Conservation (phyloP, 345 rosid species). For the Turritis glabra region DNA sequence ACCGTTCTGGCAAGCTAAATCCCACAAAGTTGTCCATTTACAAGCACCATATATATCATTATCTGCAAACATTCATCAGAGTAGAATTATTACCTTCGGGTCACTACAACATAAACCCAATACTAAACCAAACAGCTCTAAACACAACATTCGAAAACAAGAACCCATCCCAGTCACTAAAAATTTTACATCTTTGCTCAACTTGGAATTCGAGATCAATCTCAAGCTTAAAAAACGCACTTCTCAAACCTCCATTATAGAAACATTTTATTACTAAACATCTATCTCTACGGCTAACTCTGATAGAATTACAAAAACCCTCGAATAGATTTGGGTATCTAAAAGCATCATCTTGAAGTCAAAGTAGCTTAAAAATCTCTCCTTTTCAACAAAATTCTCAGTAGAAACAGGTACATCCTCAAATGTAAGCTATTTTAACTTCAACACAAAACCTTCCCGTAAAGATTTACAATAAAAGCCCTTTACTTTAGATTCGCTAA, state of each 20-base stretch:
- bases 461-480: not conserved
- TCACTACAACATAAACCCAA: not conserved
- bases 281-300: not conserved
- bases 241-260: not conserved
- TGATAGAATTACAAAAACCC: not conserved
- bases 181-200: not conserved
- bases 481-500: constrained; percentile 8
- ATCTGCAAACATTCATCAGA: constrained; percentile 16
- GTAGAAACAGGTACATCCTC: not conserved
- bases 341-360: constrained; percentile 27
- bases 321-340: constrained; percentile 11
- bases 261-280: not conserved
- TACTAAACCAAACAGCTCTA: not conserved
- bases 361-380: constrained; percentile 16
- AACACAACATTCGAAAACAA: not conserved
- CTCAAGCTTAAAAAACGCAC: not conserved
- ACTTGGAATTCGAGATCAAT: not conserved
- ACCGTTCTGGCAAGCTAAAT: constrained; percentile 36
- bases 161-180: not conserved
- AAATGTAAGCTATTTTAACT: constrained; percentile 15
- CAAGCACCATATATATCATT: too few relatives aligned
- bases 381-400: constrained; percentile 1
- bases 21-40: constrained; percentile 35
- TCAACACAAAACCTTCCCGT: not conserved
- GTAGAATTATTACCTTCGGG: not conserved